Conservation (phyloP, 176 grass and related monocot genomes). For the Carex scoparia region DNA sequence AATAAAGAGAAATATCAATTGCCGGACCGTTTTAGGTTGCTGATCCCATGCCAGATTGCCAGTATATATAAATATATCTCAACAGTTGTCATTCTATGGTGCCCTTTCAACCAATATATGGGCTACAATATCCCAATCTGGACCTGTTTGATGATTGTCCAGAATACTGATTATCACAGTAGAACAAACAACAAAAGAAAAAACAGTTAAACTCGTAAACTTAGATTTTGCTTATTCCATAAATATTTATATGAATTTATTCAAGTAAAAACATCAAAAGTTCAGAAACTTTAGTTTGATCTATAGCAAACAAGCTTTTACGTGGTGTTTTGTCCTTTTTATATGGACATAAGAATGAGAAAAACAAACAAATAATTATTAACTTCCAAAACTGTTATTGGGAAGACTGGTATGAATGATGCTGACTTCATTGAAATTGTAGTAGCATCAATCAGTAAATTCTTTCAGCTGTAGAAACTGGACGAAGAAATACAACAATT, state of each 20-base stretch:
- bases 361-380: slow-evolving; percentile 5
- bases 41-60: neutral
- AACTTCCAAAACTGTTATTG: neutral
- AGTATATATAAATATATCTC: neutral
- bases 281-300: neutral
- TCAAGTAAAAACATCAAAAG: neutral
- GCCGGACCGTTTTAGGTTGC: neutral
- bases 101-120: too few relatives aligned
- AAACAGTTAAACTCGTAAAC: neutral
- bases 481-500: slow-evolving; percentile 83
- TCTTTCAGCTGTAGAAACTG: slow-evolving; percentile 73
- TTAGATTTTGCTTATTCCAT: neutral
- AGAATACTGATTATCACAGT: neutral
- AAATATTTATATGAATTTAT: neutral
- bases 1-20: neutral
- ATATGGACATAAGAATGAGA: neutral
- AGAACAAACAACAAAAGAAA: neutral
- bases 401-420: neutral
- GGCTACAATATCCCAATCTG: too few relatives aligned
- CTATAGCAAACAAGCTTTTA: neutral
- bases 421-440: neutral
- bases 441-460: slow-evolving; percentile 42
- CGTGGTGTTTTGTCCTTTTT: neutral
- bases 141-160: neutral
- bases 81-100: neutral